Evolutionary conservation across 2,329 filamentous ascomycete species (phyloP), one percentile per base, ranked within the genome.

Genomic region (Achaetomium macrosporum): DNA sequence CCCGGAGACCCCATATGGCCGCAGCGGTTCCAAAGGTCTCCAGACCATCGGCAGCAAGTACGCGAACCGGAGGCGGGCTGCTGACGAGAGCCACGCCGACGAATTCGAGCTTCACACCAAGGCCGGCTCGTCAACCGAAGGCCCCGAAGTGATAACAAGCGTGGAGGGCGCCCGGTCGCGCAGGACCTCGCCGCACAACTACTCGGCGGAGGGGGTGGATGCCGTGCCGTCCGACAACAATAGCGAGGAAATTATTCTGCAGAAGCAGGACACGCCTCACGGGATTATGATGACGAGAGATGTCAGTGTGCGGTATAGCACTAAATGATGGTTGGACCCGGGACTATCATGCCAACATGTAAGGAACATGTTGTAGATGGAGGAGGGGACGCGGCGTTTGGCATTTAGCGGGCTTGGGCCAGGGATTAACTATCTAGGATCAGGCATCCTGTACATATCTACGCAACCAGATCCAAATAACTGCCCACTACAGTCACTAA

Each of bases 211-310:
- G n/a, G 39, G 13, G 1, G 50, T 47, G 1, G 49, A 25, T 4
- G 35, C 5, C 5, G 6, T 19, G 17, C 40, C 25, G 15, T 44
- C 45, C 5, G 51, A 53, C 20, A 29, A 16, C 3, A 53, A 53
- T 30, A 53, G 51, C 35, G 51, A 53, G 41, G 51, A 53, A 33
- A 49, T 53, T 3, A 53, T 53, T 5, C 30, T 53, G 25, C 51
- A 53, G 45, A 49, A 45, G 41, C 45, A 19, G 35, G 45, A 40
- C 2, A 3, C 16, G 17, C 13, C 31, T 9, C 11, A 35, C 10
- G 51, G 45, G 3, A 53, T 53, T 29, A 19, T 45, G 33, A 49
- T 49, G 40, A 44, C 45, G 41, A 39, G 40, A 12, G 36, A 53
- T 33, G 45, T 53, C 15, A 45, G 16, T 12, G 46, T 53, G 29